phyloP scores from a whole-genome alignment of 805 yeast genomes.

The Hanseniaspora jakobsenii region DNA sequence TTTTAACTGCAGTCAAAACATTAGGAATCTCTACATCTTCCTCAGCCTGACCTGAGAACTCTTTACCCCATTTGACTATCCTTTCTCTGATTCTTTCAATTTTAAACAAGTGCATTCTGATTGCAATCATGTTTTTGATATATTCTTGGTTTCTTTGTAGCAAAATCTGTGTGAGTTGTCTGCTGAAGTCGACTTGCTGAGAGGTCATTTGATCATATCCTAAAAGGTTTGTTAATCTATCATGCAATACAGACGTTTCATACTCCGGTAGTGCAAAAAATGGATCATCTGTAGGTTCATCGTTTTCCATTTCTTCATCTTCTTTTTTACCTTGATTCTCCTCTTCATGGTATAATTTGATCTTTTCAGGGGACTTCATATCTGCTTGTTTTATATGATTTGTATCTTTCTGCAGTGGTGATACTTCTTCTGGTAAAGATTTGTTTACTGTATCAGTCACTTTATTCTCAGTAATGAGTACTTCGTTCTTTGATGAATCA shows the following conservation, averaged over 20 bases:
- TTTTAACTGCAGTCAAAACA: slow-evolving; percentile 27
- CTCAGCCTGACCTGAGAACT: slow-evolving; percentile 57
- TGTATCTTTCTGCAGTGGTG: too few species aligned
- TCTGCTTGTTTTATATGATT: too few species aligned
- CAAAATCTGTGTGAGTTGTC: slow-evolving; percentile 65
- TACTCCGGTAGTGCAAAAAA: slow-evolving; percentile 54
- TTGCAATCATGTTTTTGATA: slow-evolving; percentile 59
- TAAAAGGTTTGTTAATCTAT: slow-evolving; percentile 25
- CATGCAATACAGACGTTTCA: slow-evolving; percentile 17
- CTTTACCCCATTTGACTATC: slow-evolving; percentile 73
- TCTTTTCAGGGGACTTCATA: too few species aligned
- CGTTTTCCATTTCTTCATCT: slow-evolving; percentile 21
- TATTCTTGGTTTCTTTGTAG: slow-evolving; percentile 79
- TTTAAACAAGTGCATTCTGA: slow-evolving; percentile 63
- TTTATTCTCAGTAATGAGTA: too few species aligned
- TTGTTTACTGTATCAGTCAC: too few species aligned
- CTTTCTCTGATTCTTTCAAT: slow-evolving; percentile 65
- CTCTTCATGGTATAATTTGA: too few species aligned
- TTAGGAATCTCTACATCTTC: slow-evolving; percentile 32
- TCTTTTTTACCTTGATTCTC: slow-evolving; percentile 19
- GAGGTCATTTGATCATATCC: slow-evolving; percentile 40
- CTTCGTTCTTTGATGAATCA: too few species aligned
- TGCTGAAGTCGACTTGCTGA: slow-evolving; percentile 53
- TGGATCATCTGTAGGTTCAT: slow-evolving; percentile 55
- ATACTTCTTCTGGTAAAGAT: too few species aligned